Evolutionary conservation across 441 rosid genomes (phyloP), one percentile per base, ranked within the genome.

Genomic region (Adansonia gregorii): DNA sequence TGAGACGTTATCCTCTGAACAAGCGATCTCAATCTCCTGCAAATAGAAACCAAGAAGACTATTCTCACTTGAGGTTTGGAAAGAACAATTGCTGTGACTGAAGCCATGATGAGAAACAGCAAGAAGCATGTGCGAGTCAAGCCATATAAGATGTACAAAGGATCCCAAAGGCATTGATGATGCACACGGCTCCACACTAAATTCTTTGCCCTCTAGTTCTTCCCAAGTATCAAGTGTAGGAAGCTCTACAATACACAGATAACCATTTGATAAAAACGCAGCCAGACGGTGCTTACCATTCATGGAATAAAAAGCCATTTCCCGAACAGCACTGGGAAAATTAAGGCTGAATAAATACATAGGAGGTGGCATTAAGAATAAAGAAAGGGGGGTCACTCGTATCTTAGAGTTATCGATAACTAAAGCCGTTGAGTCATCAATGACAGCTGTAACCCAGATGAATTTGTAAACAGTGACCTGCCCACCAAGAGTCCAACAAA

Each of bases 341-440:
- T 83, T 89, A 51, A 94, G 88, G 89, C 85, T 88, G 85, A 95
- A 92, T 59, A 89, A 86, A 83, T 84, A 83, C 88, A 94, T 84
- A 73, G 98, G 98, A 81, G 97, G 98, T 4, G 99, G 99, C 91
- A 94, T 85, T 73, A 95, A 82, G 72, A 94, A 91, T 83, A 90
- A 68, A 81, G 90, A 86, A 66, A 95, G 93, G 19, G 97, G 95
- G 70, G 97, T 95, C 73, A 92, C 88, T 19, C 88, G 92, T 63
- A 95, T 83, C 86, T 83, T 91, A 82, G 87, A 80, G 75, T 83
- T 91, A 87, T 95, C 99, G 75, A 95, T 79, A 72, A 92, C 92
- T 74, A 94, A 86, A 9, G 97, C 97, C 64, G 84, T 90, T 56
- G 99, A 94, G 75, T 91, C 91, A 69, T 89, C 95, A 83, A 76